Conservation (phyloP, 2,329 filamentous ascomycete species). For the Ceratocystis alfenasii region DNA sequence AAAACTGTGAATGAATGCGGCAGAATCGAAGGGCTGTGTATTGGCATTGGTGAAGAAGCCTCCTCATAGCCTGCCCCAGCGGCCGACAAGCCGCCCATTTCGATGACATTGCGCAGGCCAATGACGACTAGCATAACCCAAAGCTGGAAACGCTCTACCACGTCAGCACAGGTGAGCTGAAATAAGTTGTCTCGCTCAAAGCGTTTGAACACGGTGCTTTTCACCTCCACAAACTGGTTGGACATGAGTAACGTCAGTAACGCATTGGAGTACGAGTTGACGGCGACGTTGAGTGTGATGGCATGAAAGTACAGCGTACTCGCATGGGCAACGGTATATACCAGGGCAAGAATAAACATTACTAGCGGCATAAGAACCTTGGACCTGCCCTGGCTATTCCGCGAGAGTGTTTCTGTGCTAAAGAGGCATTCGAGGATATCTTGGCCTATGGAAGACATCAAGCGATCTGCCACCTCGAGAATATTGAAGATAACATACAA, state of each 20-base stretch:
- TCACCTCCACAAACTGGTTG: constrained; percentile 98
- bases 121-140: constrained; percentile 98
- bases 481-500: constrained; percentile 98
- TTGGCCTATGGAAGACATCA: constrained; percentile 84
- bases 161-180: constrained; percentile 88
- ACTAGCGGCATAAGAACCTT: constrained; percentile 80
- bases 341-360: constrained; percentile 77
- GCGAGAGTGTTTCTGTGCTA: constrained; percentile 80
- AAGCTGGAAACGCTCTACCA: constrained; percentile 92
- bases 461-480: constrained; percentile 78
- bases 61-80: constrained; percentile 30
- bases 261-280: constrained; percentile 97
- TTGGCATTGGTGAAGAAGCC: constrained; percentile 36
- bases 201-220: constrained; percentile 95
- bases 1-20: constrained; percentile 85
- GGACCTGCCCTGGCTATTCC: constrained; percentile 75
- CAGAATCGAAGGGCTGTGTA: constrained; percentile 61
- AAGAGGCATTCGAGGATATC: constrained; percentile 95
- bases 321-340: constrained; percentile 80
- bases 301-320: constrained; percentile 92
- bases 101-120: constrained; percentile 87
- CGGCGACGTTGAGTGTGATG: constrained; percentile 92
- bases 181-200: constrained; percentile 98
- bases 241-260: constrained; percentile 83
- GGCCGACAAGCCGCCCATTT: constrained; percentile 73